Base-by-base conservation (phyloP, 2,329 filamentous ascomycete species). In the Fusarium sp. region DNA sequence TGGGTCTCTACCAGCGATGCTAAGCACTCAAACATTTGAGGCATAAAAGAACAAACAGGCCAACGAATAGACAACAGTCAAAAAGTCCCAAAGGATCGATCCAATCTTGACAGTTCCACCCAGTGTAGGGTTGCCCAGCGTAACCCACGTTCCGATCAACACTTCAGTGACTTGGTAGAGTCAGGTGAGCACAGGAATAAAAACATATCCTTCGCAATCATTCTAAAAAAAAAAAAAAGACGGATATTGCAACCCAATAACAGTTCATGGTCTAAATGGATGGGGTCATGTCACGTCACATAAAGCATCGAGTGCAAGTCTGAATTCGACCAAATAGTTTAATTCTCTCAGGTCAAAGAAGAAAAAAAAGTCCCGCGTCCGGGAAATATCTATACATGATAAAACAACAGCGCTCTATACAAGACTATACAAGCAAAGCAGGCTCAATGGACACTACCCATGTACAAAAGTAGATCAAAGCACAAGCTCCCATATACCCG, bases 401-500 rank as follows among this genome's bases (percentile, higher is more conserved):
- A 69, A 56, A 67, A 71, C 36, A 42, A 55, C 71, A 76, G 36
- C 72, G 46, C 46, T 62, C 70, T 70, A 63, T 67, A 63, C 67
- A 67, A 65, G 69, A 51, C 67, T 66, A 76, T 77, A 77, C 76
- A 73, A 69, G 73, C 55, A 36, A 36, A 27, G 20, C 74, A 65
- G 68, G 67, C 53, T 64, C 36, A 24, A 61, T 44, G 66, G 29
- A 71, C 17, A 22, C 55, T 62, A 58, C 57, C 62, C 61, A 57
- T 36, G 56, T 57, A 71, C 49, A 64, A 60, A 60, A 44, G 55
- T 55, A 57, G 58, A 51, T 27, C 36, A 27, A 38, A 46, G 17
- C 51, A 62, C 29, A 46, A 46, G 20, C 29, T 51, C 24, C 46
- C 17, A 14, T 12, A 22, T 22, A 27, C 55, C 55, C 22, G 22